Base-by-base conservation (phyloP, 2,329 filamentous ascomycete genomes). In the Triangularia setosa region DNA sequence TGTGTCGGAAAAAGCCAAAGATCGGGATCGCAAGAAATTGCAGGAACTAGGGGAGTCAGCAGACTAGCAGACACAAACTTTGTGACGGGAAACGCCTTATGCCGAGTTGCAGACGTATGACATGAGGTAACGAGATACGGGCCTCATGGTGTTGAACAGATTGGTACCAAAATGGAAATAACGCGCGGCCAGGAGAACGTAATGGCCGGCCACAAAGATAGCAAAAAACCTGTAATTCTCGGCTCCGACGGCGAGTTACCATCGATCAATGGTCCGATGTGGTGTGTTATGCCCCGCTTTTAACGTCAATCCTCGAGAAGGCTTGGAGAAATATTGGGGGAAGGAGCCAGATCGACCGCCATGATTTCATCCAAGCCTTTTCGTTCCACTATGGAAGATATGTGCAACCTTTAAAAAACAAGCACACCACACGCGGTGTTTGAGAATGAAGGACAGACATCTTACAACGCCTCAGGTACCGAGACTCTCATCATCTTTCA, bases 1-100 rank as follows among this genome's bases (percentile, higher is more conserved):
- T 44, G 70, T 71, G 1, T 72, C 70, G 53, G 69, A 72, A 33
- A 67, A 69, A 54, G 70, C 70, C 11, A 71, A 72, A 62, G 67
- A 71, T 25, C 63, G 60, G 35, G 69, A 72, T 48, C 66, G 69
- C 23, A 65, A 71, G 67, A 71, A 69, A 55, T 48, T 72, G 58
- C 58, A 57, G 8, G 68, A 69, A 1, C 21, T 72, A 60, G 69
- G 70, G 27, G 69, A 71, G 65, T 28, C 62, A 7, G 53, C 64
- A 1, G 62, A 69, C 11, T 69, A 14, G 12, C 52, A 24, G 11
- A 18, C 35, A n/a, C 16, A 5, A 40, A 40, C 35, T 40, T 18
- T 40, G 30, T 33, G 35, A n/a, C 35, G n/a, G n/a, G 30, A 21
- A 48, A 21, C 8, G 40, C n/a, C 40, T 48, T 48, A 21, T 48